These are phyloP conservation scores for Pichia cactophila DNA, from an alignment of 1,139 yeast genomes.

Conservation along the genomic window DNA sequence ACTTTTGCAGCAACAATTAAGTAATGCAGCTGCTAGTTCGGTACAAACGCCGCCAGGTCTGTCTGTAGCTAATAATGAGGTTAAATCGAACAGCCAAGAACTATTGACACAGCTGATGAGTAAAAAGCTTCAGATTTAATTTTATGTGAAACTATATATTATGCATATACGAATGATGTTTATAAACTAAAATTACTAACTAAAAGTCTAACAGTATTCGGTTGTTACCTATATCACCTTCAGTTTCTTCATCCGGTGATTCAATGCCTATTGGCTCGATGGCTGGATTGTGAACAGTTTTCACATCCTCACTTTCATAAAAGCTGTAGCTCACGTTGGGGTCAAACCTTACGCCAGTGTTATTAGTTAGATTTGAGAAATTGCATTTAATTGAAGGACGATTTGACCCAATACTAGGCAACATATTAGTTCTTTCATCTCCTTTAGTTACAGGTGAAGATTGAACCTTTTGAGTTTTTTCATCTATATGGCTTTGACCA, in stretches of 20 bases:
- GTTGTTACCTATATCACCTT: constrained; percentile 6
- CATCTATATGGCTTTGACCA: background rate
- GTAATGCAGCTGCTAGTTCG: constrained; percentile 13
- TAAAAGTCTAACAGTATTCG: constrained; percentile 6
- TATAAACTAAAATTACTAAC: background rate
- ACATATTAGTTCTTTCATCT: background rate
- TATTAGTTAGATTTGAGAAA: background rate
- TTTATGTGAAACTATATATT: background rate
- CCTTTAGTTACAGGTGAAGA: background rate
- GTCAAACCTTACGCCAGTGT: constrained; percentile 22
- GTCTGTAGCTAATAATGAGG: constrained; percentile 22
- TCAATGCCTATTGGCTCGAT: background rate
- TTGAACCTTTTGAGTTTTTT: background rate
- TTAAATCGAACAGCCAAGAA: constrained; percentile 45
- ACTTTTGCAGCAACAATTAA: constrained; percentile 12
- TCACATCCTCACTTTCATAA: constrained; percentile 14
- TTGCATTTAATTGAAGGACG: background rate
- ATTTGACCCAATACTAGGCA: background rate
- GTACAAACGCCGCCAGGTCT: constrained; percentile 38
- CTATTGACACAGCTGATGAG: constrained; percentile 66
- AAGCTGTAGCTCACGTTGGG: constrained; percentile 25
- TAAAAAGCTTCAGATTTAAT: constrained; percentile 33
- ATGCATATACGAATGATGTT: background rate
- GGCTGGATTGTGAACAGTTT: background rate
- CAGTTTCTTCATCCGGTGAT: background rate